Base-by-base conservation (phyloP, 2,329 filamentous ascomycete species). In the Fusarium pseudonygamai region DNA sequence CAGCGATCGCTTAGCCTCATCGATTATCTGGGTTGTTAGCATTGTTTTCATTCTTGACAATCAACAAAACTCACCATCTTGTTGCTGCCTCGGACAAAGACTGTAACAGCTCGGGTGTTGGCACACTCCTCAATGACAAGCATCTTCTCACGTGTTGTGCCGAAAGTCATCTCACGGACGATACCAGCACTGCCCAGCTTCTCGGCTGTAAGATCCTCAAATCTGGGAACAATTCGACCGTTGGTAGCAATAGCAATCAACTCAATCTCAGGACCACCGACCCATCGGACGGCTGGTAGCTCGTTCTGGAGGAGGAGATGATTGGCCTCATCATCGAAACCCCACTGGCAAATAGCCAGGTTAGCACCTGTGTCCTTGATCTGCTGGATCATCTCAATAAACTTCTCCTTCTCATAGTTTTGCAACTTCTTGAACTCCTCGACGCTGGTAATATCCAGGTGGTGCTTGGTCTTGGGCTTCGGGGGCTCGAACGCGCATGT, bases 381-480 rank as follows among this genome's bases (percentile, higher is more conserved):
- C 84, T 98, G 93, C 81, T 97, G 89, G 78, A 99, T 98, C 96
- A 99, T 99, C 86, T 98, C 96, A 67, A 94, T 90, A 81, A 99
- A 99, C 86, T 98, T 99, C 81, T 94, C 93, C 78, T 92, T 92
- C 85, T 99, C 96, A 85, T 99, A 99, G 77, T 89, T 93, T 82
- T 99, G 96, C 75, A 99, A 86, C 85, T 97, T 96, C 88, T 97
- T 98, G 88, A 97, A 99, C 86, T 99, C 96, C 77, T 98, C 96
- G 13, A 99, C 96, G 46, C 92, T 93, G 64, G 95, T 96, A 81
- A 99, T 99, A 80, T 99, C 96, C 71, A 99, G 90, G 88, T 98
- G 97, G 86, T 99, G 96, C 90, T 99, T 99, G 53, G 96, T 99
- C 90, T 99, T 99, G 77, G 96, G 96, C 89, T 99, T 99, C 57